Evolutionary conservation across 495 filamentous ascomycete genomes (phyloP), one percentile per base, ranked within the genome.

Genomic region (Podospora didyma): DNA sequence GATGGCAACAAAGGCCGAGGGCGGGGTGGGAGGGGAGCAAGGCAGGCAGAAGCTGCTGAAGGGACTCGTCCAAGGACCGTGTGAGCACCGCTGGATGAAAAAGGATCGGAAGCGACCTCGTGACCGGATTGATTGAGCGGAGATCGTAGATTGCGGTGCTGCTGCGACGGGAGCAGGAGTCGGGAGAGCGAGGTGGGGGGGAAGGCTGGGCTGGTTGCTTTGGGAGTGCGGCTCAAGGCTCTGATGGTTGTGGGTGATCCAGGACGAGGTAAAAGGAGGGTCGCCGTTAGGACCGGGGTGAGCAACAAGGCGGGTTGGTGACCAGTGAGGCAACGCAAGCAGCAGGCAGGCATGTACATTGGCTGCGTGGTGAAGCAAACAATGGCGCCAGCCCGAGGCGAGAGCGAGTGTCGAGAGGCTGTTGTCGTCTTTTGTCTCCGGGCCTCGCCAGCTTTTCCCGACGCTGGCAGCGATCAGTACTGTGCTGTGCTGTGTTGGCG

Each of bases 71-170:
- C 39, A 23, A 16, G 28, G 22, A 39, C 24, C 34, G 20, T 44
- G 51, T 31, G 39, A 35, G 51, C 35, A 59, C 48, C 46, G 34
- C 44, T 62, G 56, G 60, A 54, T 57, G 64, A 62, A 64, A 68
- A 59, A 59, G 55, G 57, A 54, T 28, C 60, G 64, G 62, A 57
- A 61, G 45, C 57, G 47, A 44, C 45, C 67, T 62, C 64, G 66
- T 67, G 67, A 67, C 67, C 46, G 60, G 55, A 24, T 61, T 64
- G 67, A 68, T 62, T 58, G 65, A 57, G 63, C 61, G 60, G 62
- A 63, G 56, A 48, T 53, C 48, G 61, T 68, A 64, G 59, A 66
- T 66, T 66, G 63, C 67, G 46, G 20, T 44, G 22, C 46, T 14
- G 39, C 39, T 42, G 39, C n/a, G 39, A 2, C 39, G 59, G 56